Percentiles rank a stretch among this genome's conserved stretches.
Evolutionary conservation across 2,329 filamentous ascomycete species (phyloP).

Genomic region (Penicillium sp.): DNA sequence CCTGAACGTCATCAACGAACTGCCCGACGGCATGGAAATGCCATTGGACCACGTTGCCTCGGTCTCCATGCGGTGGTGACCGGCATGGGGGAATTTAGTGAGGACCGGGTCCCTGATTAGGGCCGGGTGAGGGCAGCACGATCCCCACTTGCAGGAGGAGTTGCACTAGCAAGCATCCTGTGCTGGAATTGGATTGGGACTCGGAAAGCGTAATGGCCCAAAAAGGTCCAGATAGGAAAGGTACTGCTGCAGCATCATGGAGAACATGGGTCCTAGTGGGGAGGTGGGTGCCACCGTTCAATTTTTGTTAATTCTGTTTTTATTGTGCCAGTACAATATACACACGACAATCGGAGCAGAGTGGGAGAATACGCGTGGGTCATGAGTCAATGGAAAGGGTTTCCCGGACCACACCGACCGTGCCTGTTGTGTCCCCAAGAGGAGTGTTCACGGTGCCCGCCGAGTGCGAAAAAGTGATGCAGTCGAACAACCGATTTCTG

Average conservation of each 20-base stretch:
- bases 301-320: slow-evolving; percentile 12
- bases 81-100: slow-evolving; percentile 22
- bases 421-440: slow-evolving; percentile 11
- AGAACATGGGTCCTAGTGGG: slow-evolving; percentile 29
- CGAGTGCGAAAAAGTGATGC: slow-evolving; percentile 16
- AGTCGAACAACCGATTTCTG: slow-evolving; percentile 28
- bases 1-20: slow-evolving; percentile 36
- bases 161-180: slow-evolving; percentile 30
- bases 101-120: slow-evolving; percentile 26
- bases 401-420: slow-evolving; percentile 7
- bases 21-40: slow-evolving; percentile 26
- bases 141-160: slow-evolving; percentile 29
- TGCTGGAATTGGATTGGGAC: slow-evolving; percentile 22
- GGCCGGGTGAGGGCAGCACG: slow-evolving; percentile 28
- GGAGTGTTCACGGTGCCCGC: neutral
- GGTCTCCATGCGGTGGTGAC: slow-evolving; percentile 27
- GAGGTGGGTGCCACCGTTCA: slow-evolving; percentile 27
- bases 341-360: slow-evolving; percentile 1
- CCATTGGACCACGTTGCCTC: slow-evolving; percentile 46
- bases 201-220: slow-evolving; percentile 16
- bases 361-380: slow-evolving; percentile 2
- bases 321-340: slow-evolving; percentile 9
- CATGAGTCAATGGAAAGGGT: neutral
- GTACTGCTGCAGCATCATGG: slow-evolving; percentile 21
- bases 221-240: slow-evolving; percentile 25